Conservation (phyloP, 1,284 basidiomycete genomes). For the Trametes versicolor region DNA sequence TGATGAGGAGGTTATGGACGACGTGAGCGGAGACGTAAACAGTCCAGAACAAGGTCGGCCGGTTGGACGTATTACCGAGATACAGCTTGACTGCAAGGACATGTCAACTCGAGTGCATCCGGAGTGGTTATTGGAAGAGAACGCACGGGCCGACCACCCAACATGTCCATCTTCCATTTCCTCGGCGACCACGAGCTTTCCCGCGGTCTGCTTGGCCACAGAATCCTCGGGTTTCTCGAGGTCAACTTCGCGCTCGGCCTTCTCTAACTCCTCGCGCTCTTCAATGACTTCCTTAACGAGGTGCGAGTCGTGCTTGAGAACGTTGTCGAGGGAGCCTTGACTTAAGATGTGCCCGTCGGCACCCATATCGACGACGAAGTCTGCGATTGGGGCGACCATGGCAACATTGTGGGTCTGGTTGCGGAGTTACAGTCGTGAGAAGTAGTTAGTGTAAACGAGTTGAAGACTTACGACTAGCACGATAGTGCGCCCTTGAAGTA, state of each 20-base stretch:
- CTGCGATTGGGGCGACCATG: conserved; percentile 69
- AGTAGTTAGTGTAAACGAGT: too few relatives aligned
- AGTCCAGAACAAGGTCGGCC: conserved; percentile 46
- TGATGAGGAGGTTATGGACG: conserved; percentile 9
- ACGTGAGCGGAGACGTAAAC: conserved; percentile 32
- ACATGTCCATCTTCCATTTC: conserved; percentile 67
- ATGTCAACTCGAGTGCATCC: conserved; percentile 41
- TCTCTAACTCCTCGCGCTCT: conserved; percentile 52
- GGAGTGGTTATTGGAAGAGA: not conserved
- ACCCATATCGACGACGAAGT: conserved; percentile 67
- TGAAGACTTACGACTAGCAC: conserved; percentile 64
- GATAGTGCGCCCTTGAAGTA: conserved; percentile 74
- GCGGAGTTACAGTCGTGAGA: too few relatives aligned
- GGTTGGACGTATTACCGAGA: conserved; percentile 44
- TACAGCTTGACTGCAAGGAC: conserved; percentile 43
- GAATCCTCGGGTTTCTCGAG: conserved; percentile 46
- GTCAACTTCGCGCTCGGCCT: conserved; percentile 50
- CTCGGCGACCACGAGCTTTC: conserved; percentile 65
- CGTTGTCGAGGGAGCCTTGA: conserved; percentile 59
- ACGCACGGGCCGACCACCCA: conserved; percentile 51
- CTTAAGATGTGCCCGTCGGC: conserved; percentile 59
- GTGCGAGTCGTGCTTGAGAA: conserved; percentile 51
- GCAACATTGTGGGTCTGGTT: conserved; percentile 77
- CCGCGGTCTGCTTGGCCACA: conserved; percentile 43
- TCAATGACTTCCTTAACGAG: conserved; percentile 51